phyloP scores from a whole-genome alignment of 2,329 filamentous ascomycete genomes.

The Aspergillus ochraceoroseus region DNA sequence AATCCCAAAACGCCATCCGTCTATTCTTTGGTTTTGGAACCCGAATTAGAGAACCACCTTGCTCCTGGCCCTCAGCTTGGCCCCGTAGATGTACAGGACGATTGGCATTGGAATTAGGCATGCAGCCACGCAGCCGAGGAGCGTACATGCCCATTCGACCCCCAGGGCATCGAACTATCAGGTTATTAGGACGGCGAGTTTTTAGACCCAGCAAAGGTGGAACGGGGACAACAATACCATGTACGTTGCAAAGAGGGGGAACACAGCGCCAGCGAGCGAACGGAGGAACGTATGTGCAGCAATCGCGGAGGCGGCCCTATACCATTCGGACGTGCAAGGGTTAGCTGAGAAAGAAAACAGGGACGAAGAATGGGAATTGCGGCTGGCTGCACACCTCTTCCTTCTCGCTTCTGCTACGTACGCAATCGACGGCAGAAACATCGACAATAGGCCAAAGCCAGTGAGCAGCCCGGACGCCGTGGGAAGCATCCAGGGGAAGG shows the following conservation, averaged over 20 bases:
- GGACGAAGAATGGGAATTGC: background rate
- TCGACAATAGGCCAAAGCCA: conserved; percentile 46
- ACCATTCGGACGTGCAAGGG: background rate
- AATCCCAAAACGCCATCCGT: no score
- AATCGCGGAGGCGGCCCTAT: conserved; percentile 48
- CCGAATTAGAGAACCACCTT: conserved; percentile 27
- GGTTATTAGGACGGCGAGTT: background rate
- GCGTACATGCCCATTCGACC: conserved; percentile 28
- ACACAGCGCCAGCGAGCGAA: conserved; percentile 39
- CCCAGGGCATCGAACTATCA: conserved; percentile 28
- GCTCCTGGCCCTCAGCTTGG: conserved; percentile 39
- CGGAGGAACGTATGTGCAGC: conserved; percentile 50
- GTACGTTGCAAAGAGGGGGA: conserved; percentile 27
- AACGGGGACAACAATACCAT: conserved; percentile 11
- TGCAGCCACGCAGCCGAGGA: conserved; percentile 28
- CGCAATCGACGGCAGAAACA: conserved; percentile 48
- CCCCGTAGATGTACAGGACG: conserved; percentile 43
- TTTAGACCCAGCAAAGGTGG: background rate
- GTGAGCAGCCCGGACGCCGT: conserved; percentile 43
- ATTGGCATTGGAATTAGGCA: conserved; percentile 41
- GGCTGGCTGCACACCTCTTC: background rate
- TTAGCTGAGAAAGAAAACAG: conserved; percentile 15
- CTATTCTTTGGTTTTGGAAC: no score
- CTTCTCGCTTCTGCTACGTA: conserved; percentile 39
- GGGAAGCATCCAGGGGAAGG: conserved; percentile 41